Base-by-base conservation (phyloP, 495 filamentous ascomycete species). In the Darksidea phi region DNA sequence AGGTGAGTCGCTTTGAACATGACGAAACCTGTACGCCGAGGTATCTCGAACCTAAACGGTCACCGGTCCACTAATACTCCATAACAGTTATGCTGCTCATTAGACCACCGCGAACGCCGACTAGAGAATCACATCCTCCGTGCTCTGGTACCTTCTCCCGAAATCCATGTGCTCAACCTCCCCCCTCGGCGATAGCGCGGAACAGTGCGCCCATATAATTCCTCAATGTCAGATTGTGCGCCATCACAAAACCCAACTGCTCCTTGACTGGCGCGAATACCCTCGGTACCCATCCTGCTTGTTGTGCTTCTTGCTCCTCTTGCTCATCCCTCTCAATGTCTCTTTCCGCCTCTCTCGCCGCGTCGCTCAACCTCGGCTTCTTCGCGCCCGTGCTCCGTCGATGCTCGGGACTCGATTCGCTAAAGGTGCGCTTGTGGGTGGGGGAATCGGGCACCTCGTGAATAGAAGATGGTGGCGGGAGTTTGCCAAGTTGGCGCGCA, bases 251-350 rank as follows among this genome's bases (percentile, higher is more conserved):
- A 59, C 58, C 76, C 63, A 77, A 56, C 62, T 70, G 75, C 54
- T 71, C 76, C 71, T 49, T 77, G 64, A 77, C 64, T 3, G 75
- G 71, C 7, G 63, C 66, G 67, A 78, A 78, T 1, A 75, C 37
- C 47, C 74, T 66, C 67, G 82, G 83, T 38, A 79, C 74, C 42
- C 80, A 74, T 59, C 75, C 74, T 57, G 81, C 80, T 61, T 81
- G 79, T 18, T 79, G 76, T 2, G 46, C 59, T 10, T 55, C 42
- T 32, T 55, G 11, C 18, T 60, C 55, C 28, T 60, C 57, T 45
- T 58, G 51, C 34, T 59, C 50, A 13, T 56, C 51, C 45, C 61
- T 62, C 38, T 61, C 66, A n/a, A 54, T 48, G 24, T 79, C 77
- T 3, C 78, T 80, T 70, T 84, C 80, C 56, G 21, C 63, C 28